Percentiles rank a stretch among this genome's conserved stretches.
These are phyloP conservation scores for Candida dubliniensis DNA, from an alignment of 1,139 yeast genomes.

Conservation along the genomic window DNA sequence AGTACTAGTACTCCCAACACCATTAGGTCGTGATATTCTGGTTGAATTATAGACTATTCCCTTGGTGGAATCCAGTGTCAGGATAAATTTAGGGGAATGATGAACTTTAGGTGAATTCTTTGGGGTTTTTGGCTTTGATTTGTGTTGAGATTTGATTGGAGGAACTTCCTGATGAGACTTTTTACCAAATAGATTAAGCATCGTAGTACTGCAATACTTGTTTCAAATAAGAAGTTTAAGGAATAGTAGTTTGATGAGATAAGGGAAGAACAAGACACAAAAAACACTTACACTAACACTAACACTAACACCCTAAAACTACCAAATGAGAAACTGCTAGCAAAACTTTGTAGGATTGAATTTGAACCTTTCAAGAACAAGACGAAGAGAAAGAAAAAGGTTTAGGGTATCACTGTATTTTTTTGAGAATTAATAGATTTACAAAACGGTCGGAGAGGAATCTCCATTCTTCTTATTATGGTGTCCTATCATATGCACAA, in stretches of 20 bases:
- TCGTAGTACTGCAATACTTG: not conserved
- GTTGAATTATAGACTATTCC: conserved; percentile 8
- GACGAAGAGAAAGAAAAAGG: not conserved
- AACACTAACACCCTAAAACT: not conserved
- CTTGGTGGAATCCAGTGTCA: conserved; percentile 1
- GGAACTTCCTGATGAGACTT: not conserved
- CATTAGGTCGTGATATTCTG: conserved; percentile 6
- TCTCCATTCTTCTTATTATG: not conserved
- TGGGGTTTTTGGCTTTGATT: conserved; percentile 1
- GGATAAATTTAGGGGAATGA: not conserved
- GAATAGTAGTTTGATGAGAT: not conserved
- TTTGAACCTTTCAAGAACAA: not conserved
- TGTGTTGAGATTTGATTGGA: not conserved
- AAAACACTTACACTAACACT: not conserved
- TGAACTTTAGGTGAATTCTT: conserved; percentile 1
- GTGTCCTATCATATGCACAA: not conserved
- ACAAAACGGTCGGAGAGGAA: not conserved
- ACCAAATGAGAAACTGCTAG: too few species aligned
- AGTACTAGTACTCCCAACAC: not conserved
- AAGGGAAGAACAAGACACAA: not conserved
- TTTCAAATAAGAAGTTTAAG: not conserved
- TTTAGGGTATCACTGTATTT: too few species aligned
- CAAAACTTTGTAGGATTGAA: too few species aligned
- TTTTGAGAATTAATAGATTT: not conserved
- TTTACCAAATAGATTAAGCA: conserved; percentile 8